These are phyloP conservation scores for Euryodendron excelsum DNA, from an alignment of 148 eudicot species.

Conservation along the genomic window DNA sequence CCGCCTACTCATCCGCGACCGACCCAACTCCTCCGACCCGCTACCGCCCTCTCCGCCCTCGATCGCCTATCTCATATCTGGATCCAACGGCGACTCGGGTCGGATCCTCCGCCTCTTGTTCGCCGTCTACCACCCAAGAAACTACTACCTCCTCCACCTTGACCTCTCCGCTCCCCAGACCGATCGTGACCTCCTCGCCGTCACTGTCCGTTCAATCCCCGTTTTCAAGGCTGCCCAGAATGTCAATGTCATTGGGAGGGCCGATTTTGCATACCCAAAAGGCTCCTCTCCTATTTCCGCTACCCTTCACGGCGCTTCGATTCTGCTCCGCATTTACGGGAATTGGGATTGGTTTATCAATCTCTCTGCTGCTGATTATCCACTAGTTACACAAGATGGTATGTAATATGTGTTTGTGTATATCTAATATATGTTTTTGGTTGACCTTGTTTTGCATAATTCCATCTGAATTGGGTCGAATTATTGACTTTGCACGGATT, in stretches of 20 bases:
- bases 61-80: constrained; percentile 71
- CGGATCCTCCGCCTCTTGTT: constrained; percentile 57
- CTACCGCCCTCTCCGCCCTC: constrained; percentile 48
- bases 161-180: constrained; percentile 53
- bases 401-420: constrained; percentile 8
- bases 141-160: constrained; percentile 67
- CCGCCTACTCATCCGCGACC: constrained; percentile 24
- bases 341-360: constrained; percentile 89
- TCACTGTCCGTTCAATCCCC: constrained; percentile 37
- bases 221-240: constrained; percentile 64
- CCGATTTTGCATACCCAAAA: constrained; percentile 46
- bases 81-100: constrained; percentile 47
- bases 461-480: not conserved
- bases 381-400: constrained; percentile 94
- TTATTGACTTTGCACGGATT: not conserved
- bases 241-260: constrained; percentile 69
- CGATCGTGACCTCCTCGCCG: constrained; percentile 54
- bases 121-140: constrained; percentile 71
- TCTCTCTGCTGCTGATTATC: constrained; percentile 70
- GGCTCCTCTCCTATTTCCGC: constrained; percentile 62
- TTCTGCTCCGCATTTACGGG: constrained; percentile 45
- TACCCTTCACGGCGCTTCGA: constrained; percentile 63
- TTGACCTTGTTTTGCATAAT: not conserved
- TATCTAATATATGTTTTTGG: not conserved
- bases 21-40: constrained; percentile 5